These are phyloP conservation scores for Pythium chondricola DNA, from an alignment of 352 stramenopile genomes.

Conservation along the genomic window DNA sequence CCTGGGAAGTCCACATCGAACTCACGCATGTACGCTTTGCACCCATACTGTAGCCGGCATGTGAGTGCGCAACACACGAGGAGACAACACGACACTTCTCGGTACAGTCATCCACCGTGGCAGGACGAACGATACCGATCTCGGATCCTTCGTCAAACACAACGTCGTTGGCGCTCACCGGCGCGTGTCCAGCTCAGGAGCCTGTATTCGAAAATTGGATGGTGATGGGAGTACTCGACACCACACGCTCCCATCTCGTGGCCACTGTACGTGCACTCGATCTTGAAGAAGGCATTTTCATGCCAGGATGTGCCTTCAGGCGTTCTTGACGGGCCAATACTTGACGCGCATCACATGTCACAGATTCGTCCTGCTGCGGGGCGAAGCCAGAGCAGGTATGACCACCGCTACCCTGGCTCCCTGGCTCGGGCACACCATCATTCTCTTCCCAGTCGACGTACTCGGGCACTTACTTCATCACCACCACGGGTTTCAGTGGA, in stretches of 20 bases:
- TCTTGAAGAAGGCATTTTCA: constrained; percentile 9
- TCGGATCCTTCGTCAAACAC: too few species aligned
- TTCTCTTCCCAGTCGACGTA: too few species aligned
- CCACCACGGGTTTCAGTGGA: too few species aligned
- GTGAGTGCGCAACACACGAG: too few species aligned
- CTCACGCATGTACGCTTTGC: constrained; percentile 1
- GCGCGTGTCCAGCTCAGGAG: not conserved
- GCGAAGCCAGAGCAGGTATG: too few species aligned
- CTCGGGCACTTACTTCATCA: too few species aligned
- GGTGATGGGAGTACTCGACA: constrained; percentile 4
- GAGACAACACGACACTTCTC: constrained; percentile 6
- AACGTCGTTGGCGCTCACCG: not conserved
- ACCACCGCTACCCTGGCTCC: too few species aligned
- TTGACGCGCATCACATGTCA: too few species aligned
- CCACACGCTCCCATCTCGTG: constrained; percentile 7
- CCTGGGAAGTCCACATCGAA: constrained; percentile 5
- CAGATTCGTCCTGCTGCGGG: too few species aligned
- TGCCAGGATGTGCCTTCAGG: constrained; percentile 6
- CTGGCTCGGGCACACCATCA: too few species aligned
- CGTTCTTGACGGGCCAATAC: constrained; percentile 17
- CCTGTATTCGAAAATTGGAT: constrained; percentile 1
- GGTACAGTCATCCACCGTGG: not conserved
- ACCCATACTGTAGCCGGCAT: too few species aligned
- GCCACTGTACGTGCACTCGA: constrained; percentile 4
- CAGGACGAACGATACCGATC: not conserved